Base-by-base conservation (phyloP, 371 early-diverging fungal species). In the Mucor sp. region DNA sequence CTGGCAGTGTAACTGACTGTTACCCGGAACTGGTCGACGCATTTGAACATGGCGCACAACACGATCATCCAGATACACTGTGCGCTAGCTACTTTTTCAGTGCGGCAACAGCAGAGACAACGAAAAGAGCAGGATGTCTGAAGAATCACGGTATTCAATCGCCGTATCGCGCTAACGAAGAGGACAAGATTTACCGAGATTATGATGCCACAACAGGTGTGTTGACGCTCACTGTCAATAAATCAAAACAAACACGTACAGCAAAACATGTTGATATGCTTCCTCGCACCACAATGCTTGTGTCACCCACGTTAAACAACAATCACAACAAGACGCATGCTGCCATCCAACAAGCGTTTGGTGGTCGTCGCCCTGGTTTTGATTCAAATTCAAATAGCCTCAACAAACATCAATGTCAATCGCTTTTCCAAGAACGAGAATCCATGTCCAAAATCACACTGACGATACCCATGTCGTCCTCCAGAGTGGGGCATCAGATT, bases 401-500 rank as follows among this genome's bases (percentile, higher is more conserved):
- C 11, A 55, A 60, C 17, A 39, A 61, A 17, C 15, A 63, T 6
- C n/a, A 41, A 27, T 67, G 67, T 30, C 3, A 39, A 28, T 35
- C 66, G 1, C 30, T 70, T 12, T 5, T 7, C 6, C 21, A 50
- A 0, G 48, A 47, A 2, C 15, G 39, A 59, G 43, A 60, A 25
- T 14, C 50, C 23, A 33, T 28, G 11, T 58, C 41, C 19, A 44
- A 63, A 3, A 55, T 74, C 4, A 87, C 81, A 6, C 66, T 87
- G 0, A 80, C 76, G 14, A 62, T 86, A 7, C 81, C 86, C 1
- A 69, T 77, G 39, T 74, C 85, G 5, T 89, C 89, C 61, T 82
- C 88, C 4, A 82, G 83, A 1, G 76, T 95, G 25, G 95, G 95
- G 6, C 86, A 86, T 27, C 80, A 88, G 1, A 75, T 87, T 7